Evolutionary conservation across 495 filamentous ascomycete species (phyloP), one percentile per base, ranked within the genome.

Genomic region (Alectoria sarmentosa): DNA sequence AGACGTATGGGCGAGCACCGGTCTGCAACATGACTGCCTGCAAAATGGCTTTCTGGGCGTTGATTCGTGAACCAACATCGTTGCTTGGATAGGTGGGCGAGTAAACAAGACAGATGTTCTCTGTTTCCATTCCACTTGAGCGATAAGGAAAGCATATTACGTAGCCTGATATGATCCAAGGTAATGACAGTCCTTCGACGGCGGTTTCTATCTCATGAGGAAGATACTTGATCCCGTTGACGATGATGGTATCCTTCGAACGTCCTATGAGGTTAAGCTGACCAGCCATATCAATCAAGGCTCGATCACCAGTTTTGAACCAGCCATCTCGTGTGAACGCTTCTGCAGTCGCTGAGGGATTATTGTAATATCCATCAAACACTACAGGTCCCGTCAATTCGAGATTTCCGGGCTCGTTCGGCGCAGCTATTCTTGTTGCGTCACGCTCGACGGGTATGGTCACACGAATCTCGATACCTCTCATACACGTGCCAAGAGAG

Each of bases 251-350:
- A 46, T 86, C 83, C 68, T 85, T 85, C 42, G 76, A 69, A 32
- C 83, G 75, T 14, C 84, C 83, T 13, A 72, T 74, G 41, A 86
- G 77, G 66, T 76, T 77, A 59, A 86, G 78, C 65, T 84, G 79
- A 6, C 85, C 84, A 21, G 80, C 70, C 17, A 75, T 69, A 69
- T 89, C 86, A 23, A 84, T 76, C 34, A 78, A 78, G 21, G 81
- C 87, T 49, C 87, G 77, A 69, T 96, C 91, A 0, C 91, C 91
- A 1, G 90, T 94, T 69, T 86, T 90, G 77, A 94, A 94, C 76
- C 85, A 96, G 4, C 89, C 89, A 66, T 94, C 90, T 0, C 64
- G 41, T 0, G 85, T 88, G 39, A 92, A 83, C 0, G 88, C 81
- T 26, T 87, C 80, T 7, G 74, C 76, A 1, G 88, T 92, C 1